Conservation (phyloP, 495 filamentous ascomycete genomes). For the Neurospora sublineolata region DNA sequence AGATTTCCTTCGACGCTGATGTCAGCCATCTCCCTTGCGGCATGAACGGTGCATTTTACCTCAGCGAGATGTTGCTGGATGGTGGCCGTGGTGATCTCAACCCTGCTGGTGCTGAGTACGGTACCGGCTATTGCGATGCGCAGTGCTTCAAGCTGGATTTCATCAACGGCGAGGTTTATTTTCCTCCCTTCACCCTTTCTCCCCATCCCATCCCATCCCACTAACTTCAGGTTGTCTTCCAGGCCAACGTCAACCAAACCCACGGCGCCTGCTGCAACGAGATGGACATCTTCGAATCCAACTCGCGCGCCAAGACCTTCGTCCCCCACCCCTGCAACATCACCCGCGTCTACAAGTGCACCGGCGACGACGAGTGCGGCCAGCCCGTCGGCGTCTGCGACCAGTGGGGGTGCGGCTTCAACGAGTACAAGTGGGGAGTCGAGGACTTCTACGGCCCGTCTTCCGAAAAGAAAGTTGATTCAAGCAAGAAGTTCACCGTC, state of each 20-base stretch:
- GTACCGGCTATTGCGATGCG: conserved; percentile 69
- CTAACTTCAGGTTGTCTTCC: conserved; percentile 8
- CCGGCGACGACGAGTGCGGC: conserved; percentile 29
- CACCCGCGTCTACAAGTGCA: conserved; percentile 32
- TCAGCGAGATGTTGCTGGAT: conserved; percentile 52
- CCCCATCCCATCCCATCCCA: too few relatives aligned
- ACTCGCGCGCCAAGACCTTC: conserved; percentile 44
- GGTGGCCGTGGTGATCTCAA: conserved; percentile 49
- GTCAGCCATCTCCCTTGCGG: conserved; percentile 54
- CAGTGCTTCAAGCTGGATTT: conserved; percentile 58
- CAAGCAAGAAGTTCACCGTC: conserved; percentile 49
- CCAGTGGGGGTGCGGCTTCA: conserved; percentile 26
- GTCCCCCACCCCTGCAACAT: conserved; percentile 55
- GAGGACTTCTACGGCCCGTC: conserved; percentile 41
- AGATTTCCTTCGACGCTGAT: conserved; percentile 62
- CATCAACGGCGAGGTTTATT: conserved; percentile 49
- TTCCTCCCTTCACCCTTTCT: not conserved
- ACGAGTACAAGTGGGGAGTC: conserved; percentile 45
- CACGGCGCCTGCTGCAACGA: conserved; percentile 58
- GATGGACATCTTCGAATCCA: conserved; percentile 66
- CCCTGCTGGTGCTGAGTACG: conserved; percentile 57
- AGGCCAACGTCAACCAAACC: conserved; percentile 40
- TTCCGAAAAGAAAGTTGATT: conserved; percentile 39
- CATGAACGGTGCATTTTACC: conserved; percentile 62
- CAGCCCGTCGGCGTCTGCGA: conserved; percentile 43